Evolutionary conservation across 371 early-diverging fungal genomes (phyloP).

Genomic region (Sporodiniella umbellata): DNA sequence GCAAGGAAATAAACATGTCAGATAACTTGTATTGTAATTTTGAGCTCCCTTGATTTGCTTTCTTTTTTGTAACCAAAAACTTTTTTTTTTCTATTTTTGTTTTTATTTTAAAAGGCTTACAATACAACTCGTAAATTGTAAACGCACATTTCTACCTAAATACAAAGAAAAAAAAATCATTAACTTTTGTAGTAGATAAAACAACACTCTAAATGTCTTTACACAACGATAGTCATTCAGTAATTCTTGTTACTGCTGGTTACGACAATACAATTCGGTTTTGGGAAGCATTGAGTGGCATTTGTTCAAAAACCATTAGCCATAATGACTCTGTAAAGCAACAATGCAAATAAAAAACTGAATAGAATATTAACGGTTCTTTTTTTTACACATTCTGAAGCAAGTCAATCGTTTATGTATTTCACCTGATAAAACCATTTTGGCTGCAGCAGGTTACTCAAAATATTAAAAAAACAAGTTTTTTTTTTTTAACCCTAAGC

Average conservation of each 20-base stretch:
- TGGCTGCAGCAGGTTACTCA: conserved; percentile 86
- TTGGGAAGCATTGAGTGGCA: conserved; percentile 96
- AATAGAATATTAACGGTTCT: not conserved
- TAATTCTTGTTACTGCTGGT: conserved; percentile 91
- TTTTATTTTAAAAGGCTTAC: not conserved
- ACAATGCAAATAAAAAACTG: not conserved
- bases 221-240: conserved; percentile 68
- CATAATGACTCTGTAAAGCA: conserved; percentile 80
- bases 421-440: conserved; percentile 89
- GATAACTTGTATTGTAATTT: no score
- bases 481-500: not conserved
- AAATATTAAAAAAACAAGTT: not conserved
- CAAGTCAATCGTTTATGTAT: conserved; percentile 94
- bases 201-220: conserved; percentile 39
- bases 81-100: not conserved
- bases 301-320: conserved; percentile 91
- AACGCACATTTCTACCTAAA: no score
- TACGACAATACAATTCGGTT: conserved; percentile 97
- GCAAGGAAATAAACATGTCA: no score
- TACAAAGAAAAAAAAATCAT: not conserved
- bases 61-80: no score
- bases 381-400: conserved; percentile 33
- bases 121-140: no score
- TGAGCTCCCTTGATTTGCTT: no score
- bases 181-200: conserved; percentile 45